Percentiles rank a stretch among this genome's conserved stretches.
These are phyloP conservation scores for Nasturtium officinale DNA, from an alignment of 345 rosid species.

Conservation along the genomic window DNA sequence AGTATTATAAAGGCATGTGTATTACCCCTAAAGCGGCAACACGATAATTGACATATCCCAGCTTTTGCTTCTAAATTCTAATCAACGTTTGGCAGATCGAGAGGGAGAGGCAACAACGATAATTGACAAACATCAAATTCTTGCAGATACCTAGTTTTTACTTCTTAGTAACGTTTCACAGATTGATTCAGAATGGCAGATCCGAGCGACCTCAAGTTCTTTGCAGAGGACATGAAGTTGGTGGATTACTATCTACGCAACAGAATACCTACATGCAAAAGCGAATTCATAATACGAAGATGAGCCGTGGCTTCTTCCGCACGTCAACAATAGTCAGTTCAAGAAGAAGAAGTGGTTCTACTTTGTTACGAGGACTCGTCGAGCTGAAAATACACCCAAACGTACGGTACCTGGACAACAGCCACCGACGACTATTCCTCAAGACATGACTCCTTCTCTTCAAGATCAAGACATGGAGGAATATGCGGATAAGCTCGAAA, in stretches of 20 bases:
- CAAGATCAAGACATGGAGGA: background rate
- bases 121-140: too few relatives aligned
- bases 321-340: background rate
- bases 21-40: too few relatives aligned
- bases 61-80: too few relatives aligned
- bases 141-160: background rate
- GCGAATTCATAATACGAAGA: slow-evolving; percentile 6
- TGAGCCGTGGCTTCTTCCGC: slow-evolving; percentile 14
- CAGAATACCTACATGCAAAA: background rate
- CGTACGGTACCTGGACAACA: slow-evolving; percentile 1
- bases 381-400: background rate
- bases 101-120: too few relatives aligned
- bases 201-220: background rate
- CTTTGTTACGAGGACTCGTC: background rate
- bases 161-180: background rate
- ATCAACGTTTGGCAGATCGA: too few relatives aligned
- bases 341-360: background rate
- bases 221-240: background rate
- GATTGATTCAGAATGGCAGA: background rate
- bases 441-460: background rate
- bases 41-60: too few relatives aligned
- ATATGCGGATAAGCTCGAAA: background rate
- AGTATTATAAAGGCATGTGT: background rate
- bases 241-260: slow-evolving; percentile 5
- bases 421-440: background rate